These are phyloP conservation scores for Psophocarpus tetragonolobus DNA, from an alignment of 306 rosid species.

Conservation along the genomic window DNA sequence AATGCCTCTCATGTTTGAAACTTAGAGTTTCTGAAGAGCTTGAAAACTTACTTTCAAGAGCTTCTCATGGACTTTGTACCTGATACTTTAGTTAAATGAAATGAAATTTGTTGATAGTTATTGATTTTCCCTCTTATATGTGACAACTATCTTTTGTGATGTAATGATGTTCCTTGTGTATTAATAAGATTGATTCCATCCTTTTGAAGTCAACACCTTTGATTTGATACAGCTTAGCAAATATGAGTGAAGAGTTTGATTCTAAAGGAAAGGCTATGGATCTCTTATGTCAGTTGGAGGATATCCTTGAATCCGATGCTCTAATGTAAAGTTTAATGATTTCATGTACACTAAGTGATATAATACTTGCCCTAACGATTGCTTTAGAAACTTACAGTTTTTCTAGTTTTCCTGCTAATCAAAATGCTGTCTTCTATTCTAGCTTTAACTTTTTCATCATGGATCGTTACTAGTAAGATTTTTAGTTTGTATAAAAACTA, in stretches of 20 bases:
- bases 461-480: background rate
- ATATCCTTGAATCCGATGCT: slow-evolving; percentile 68
- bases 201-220: background rate
- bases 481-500: background rate
- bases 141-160: background rate
- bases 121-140: background rate
- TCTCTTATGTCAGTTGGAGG: slow-evolving; percentile 65
- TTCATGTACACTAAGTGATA: background rate
- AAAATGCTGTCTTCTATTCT: slow-evolving; percentile 12
- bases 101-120: background rate
- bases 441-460: background rate
- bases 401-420: slow-evolving; percentile 6
- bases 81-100: background rate
- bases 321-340: slow-evolving; percentile 58
- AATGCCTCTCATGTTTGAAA: no score
- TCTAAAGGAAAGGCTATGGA: slow-evolving; percentile 35
- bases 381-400: background rate
- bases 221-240: background rate
- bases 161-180: background rate
- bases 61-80: background rate
- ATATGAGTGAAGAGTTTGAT: slow-evolving; percentile 44
- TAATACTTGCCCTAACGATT: slow-evolving; percentile 4
- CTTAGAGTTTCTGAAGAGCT: no score
- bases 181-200: background rate
- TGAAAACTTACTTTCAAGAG: background rate